phyloP scores from a whole-genome alignment of 345 rosid genomes.

The Bruguiera sexangula region DNA sequence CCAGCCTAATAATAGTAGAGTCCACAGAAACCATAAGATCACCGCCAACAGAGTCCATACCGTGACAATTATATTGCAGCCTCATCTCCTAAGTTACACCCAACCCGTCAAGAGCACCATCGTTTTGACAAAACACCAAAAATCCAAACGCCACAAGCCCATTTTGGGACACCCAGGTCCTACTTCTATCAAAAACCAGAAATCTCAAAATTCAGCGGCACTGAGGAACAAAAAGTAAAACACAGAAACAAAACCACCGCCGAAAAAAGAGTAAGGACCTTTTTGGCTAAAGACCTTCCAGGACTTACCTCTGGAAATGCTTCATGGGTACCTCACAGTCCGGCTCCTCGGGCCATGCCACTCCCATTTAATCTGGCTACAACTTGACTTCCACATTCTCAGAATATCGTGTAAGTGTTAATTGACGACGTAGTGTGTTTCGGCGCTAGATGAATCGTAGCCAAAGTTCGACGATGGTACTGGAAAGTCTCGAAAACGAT shows the following conservation, averaged over 20 bases:
- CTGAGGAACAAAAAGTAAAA: constrained; percentile 30
- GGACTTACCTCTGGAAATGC: constrained; percentile 22
- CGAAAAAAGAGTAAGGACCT: constrained; percentile 13
- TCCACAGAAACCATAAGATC: constrained; percentile 34
- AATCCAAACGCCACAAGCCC: constrained; percentile 41
- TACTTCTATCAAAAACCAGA: constrained; percentile 33
- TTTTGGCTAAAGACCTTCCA: constrained; percentile 6
- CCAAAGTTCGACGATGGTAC: not conserved
- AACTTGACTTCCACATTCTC: not conserved
- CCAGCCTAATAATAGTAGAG: constrained; percentile 40
- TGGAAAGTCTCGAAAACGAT: not conserved
- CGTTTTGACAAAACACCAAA: constrained; percentile 14
- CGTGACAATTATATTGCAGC: constrained; percentile 27
- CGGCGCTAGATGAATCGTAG: not conserved
- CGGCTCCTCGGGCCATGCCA: constrained; percentile 1
- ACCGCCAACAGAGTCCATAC: constrained; percentile 37
- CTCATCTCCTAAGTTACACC: constrained; percentile 31
- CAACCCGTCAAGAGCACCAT: constrained; percentile 27
- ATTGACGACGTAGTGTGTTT: not conserved
- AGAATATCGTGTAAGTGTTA: not conserved
- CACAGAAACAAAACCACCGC: constrained; percentile 27
- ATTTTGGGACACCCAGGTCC: constrained; percentile 36
- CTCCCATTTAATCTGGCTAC: not conserved
- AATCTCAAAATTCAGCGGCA: constrained; percentile 39
- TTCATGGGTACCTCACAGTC: constrained; percentile 17